Evolutionary conservation across 2,329 filamentous ascomycete species (phyloP), one percentile per base, ranked within the genome.

Genomic region (Fusarium zealandicum): DNA sequence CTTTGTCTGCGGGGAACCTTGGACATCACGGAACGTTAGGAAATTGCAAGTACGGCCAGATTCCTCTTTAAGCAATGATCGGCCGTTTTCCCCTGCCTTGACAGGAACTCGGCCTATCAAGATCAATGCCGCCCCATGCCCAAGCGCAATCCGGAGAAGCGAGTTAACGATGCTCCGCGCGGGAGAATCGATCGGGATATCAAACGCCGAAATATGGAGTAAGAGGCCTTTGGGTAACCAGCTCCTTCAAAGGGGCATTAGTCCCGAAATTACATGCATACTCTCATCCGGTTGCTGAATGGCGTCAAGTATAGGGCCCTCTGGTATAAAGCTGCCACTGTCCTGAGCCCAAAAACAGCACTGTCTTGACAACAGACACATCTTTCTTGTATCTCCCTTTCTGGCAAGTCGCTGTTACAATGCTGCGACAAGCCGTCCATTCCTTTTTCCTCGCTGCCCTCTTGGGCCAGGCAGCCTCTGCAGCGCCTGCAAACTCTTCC

Each of bases 351-450:
- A 37, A 36, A n/a, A 11, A 30, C 27, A 8, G 30, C 47, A 22
- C 18, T 16, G 22, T 14, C 16, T 18, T 33, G 17, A 40, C 30
- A n/a, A 30, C 5, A n/a, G 5, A 31, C 3, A n/a, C 28, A 13
- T 42, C 31, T 37, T 28, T 41, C 28, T 16, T 7, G 2, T 13
- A 6, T 22, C 18, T 10, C n/a, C 13, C n/a, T 35, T 8, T 16
- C 17, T 45, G 55, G 59, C 47, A 22, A 60, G 55, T 63, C 51
- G 56, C 11, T 55, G 22, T 31, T 12, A 48, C 53, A 27, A 63
- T 63, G 59, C 32, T 63, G 30, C 59, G 59, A 57, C 59, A 48
- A 44, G 51, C 59, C 47, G 59, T 63, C 59, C 59, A 61, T 28
- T 63, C 59, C 14, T 63, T 63, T 42, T 27, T 63, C 18, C 37